Evolutionary conservation across 164 flowering plant genomes (phyloP), one percentile per base, ranked within the genome.

Genomic region (Umbellularia californica): DNA sequence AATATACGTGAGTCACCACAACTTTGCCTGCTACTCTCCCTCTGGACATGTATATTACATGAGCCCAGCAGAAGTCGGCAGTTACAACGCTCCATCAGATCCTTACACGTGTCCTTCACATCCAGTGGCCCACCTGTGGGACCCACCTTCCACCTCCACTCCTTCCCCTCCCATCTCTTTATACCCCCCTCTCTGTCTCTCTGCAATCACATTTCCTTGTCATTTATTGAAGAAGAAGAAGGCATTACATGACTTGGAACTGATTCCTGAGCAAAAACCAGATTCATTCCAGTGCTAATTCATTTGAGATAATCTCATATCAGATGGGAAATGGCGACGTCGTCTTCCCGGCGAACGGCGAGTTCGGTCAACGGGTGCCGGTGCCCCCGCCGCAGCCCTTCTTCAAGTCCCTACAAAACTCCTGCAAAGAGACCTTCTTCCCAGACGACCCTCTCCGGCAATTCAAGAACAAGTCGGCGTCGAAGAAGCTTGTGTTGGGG

Each of bases 401-500:
- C 68, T 0, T 85, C 70, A 83, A 81, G 70, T 82, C 94, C 0
- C 70, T 95, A 2, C 81, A 81, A 68, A 62, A 82, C 50, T 71
- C 82, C 14, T 77, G 93, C 17, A 92, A 88, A 74, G 99, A 95
- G 80, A 92, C 97, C 0, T 90, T 95, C 78, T 93, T 95, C 78
- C 99, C 99, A 0, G 99, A 95, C 72, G 99, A 95, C 73, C 99
- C 98, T 0, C 75, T 95, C 20, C 72, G 93, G 70, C 95, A 88
- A 70, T 95, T 95, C 89, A 90, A 88, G 87, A 82, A 84, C 80
- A 88, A 90, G 80, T 80, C 91, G 0, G 50, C 78, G 1, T 67
- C 82, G 0, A 76, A 72, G 52, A 85, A 70, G 65, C 9, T 90
- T 28, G 24, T 86, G 5, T 66, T 92, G 12, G 97, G 87, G 5